These are phyloP conservation scores for Pichia sp. DNA, from an alignment of 1,139 yeast species.

Conservation along the genomic window DNA sequence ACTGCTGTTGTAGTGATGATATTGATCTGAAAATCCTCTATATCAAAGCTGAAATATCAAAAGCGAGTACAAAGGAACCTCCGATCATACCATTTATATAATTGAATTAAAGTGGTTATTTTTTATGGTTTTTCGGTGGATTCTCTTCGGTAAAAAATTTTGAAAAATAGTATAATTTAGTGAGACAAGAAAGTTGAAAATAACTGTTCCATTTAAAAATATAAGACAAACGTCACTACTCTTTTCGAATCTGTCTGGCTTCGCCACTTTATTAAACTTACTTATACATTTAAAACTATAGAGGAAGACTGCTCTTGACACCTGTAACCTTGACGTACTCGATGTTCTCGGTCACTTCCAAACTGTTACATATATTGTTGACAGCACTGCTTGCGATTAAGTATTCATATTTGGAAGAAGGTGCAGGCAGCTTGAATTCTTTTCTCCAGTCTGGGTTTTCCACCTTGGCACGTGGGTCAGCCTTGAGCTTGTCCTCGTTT, in stretches of 20 bases:
- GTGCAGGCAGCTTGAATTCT: slow-evolving; percentile 64
- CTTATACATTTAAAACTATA: slow-evolving; percentile 2
- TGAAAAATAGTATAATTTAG: too few relatives aligned
- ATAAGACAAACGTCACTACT: too few relatives aligned
- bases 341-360: slow-evolving; percentile 49
- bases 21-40: too few relatives aligned
- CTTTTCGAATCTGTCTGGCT: not conserved
- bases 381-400: slow-evolving; percentile 67
- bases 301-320: slow-evolving; percentile 10
- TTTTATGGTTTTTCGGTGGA: too few relatives aligned
- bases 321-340: slow-evolving; percentile 17
- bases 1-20: too few relatives aligned
- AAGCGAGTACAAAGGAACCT: too few relatives aligned
- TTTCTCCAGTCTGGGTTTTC: slow-evolving; percentile 60
- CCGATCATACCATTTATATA: too few relatives aligned
- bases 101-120: too few relatives aligned
- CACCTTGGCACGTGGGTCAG: slow-evolving; percentile 52
- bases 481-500: slow-evolving; percentile 55
- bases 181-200: too few relatives aligned
- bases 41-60: too few relatives aligned
- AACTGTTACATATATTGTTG: slow-evolving; percentile 63
- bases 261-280: not conserved
- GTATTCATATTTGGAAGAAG: slow-evolving; percentile 74
- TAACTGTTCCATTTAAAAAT: too few relatives aligned
- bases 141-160: too few relatives aligned